Percentiles rank a stretch among this genome's conserved stretches.
Evolutionary conservation across 1,284 basidiomycete species (phyloP).

Genomic region (Athelia sp.): DNA sequence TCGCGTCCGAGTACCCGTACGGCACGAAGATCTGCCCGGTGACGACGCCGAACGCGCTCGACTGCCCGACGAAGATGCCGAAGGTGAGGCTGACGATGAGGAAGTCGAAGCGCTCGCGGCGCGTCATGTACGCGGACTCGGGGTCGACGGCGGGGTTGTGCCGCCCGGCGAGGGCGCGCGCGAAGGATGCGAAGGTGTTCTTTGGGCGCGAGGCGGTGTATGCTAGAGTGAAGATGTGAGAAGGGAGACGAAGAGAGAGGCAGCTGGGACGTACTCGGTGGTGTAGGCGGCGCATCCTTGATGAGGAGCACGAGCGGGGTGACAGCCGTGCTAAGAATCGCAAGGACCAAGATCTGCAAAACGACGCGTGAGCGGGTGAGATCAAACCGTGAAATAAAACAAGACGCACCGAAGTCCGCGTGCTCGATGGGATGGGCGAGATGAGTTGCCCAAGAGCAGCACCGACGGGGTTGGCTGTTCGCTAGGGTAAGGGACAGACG

Average conservation of each 20-base stretch:
- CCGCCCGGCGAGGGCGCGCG: slow-evolving; percentile 50
- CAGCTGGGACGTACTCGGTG: slow-evolving; percentile 53
- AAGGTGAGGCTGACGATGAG: slow-evolving; percentile 53
- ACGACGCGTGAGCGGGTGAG: not conserved
- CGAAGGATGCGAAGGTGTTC: slow-evolving; percentile 47
- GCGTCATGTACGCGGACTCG: slow-evolving; percentile 39
- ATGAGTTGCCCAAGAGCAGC: slow-evolving; percentile 65
- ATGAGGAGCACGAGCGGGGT: slow-evolving; percentile 56
- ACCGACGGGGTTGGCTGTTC: slow-evolving; percentile 61
- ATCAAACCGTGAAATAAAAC: not conserved
- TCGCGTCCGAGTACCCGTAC: slow-evolving; percentile 57
- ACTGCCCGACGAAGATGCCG: slow-evolving; percentile 61
- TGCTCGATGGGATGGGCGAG: slow-evolving; percentile 54
- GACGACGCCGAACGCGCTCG: not conserved
- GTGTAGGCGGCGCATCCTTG: slow-evolving; percentile 55
- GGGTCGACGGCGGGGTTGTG: slow-evolving; percentile 32
- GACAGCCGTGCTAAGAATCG: slow-evolving; percentile 60
- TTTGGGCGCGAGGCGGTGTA: slow-evolving; percentile 58
- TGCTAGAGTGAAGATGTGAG: slow-evolving; percentile 33
- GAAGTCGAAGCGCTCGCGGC: slow-evolving; percentile 66
- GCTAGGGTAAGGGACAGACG: not conserved
- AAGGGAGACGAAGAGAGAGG: not conserved
- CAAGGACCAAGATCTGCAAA: slow-evolving; percentile 61
- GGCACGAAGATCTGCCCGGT: not conserved
- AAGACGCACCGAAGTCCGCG: slow-evolving; percentile 50